Evolutionary conservation across 345 rosid genomes (phyloP).

Genomic region (Dimocarpus longan): DNA sequence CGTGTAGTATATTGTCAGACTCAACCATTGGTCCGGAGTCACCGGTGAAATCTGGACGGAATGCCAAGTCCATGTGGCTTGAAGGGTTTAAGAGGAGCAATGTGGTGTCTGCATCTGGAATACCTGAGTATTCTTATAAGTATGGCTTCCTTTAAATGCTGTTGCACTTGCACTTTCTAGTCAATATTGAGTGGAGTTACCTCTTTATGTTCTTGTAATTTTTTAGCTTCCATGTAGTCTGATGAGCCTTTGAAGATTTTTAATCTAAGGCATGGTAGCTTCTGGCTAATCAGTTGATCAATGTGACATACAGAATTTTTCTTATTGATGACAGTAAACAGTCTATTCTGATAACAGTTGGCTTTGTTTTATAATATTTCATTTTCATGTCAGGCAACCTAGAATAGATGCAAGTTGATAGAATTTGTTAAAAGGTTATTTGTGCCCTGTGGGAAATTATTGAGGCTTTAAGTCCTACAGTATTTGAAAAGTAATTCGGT

Average conservation of each 20-base stretch:
- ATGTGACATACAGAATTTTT: constrained; percentile 1
- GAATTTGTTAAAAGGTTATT: constrained; percentile 9
- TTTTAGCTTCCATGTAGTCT: not conserved
- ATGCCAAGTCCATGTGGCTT: constrained; percentile 73
- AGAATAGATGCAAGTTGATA: not conserved
- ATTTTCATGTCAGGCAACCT: not conserved
- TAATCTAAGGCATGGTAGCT: not conserved
- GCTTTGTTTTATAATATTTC: not conserved
- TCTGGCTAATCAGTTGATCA: not conserved
- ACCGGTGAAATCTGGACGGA: constrained; percentile 68
- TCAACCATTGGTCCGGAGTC: constrained; percentile 86
- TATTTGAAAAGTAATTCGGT: not conserved
- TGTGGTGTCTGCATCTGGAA: constrained; percentile 77
- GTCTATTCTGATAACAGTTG: not conserved
- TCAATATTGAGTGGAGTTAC: constrained; percentile 16
- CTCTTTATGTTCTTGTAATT: not conserved
- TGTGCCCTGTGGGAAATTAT: not conserved
- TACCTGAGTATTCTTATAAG: constrained; percentile 93
- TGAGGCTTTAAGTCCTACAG: not conserved
- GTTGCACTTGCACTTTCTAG: not conserved
- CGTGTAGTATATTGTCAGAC: constrained; percentile 75
- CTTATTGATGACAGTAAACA: not conserved
- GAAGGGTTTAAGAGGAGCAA: constrained; percentile 70
- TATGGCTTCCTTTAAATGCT: constrained; percentile 36
- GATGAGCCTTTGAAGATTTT: constrained; percentile 4